These are phyloP conservation scores for Exophiala aquamarina DNA, from an alignment of 2,329 filamentous ascomycete species.

Conservation along the genomic window DNA sequence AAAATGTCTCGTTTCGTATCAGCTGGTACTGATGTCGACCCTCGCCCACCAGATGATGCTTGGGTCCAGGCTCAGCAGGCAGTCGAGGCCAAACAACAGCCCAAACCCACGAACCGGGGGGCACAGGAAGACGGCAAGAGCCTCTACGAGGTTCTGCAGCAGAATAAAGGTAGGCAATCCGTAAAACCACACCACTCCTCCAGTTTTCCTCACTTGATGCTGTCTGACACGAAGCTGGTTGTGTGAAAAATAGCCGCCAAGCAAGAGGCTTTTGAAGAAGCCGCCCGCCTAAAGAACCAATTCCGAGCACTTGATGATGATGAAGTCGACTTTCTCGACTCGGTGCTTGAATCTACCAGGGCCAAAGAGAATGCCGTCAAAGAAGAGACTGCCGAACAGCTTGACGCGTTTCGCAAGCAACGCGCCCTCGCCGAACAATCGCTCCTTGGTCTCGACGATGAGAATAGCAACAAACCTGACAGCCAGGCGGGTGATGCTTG, in stretches of 20 bases:
- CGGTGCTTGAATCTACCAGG: constrained; percentile 57
- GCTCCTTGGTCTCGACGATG: background rate
- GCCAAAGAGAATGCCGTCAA: constrained; percentile 57
- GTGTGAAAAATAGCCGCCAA: constrained; percentile 46
- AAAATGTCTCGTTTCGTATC: constrained; percentile 49
- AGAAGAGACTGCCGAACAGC: constrained; percentile 58
- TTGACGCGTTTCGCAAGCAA: constrained; percentile 59
- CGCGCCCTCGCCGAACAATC: constrained; percentile 59
- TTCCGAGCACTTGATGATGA: constrained; percentile 53
- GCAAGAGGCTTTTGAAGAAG: constrained; percentile 54
- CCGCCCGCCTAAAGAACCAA: constrained; percentile 50
- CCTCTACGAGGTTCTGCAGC: constrained; percentile 49
- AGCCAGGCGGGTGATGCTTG: constrained; percentile 42
- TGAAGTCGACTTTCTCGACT: constrained; percentile 54
- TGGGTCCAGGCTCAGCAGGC: no score
- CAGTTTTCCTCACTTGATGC: no score
- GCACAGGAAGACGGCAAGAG: constrained; percentile 46
- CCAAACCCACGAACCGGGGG: constrained; percentile 23
- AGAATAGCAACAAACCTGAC: background rate
- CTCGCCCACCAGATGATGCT: no score
- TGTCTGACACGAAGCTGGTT: no score
- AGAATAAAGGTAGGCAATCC: constrained; percentile 52
- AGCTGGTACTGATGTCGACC: constrained; percentile 42
- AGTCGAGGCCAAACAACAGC: constrained; percentile 28
- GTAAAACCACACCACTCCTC: no score